These are phyloP conservation scores for Corynespora cassiicola DNA, from an alignment of 2,329 filamentous ascomycete genomes.

Conservation along the genomic window DNA sequence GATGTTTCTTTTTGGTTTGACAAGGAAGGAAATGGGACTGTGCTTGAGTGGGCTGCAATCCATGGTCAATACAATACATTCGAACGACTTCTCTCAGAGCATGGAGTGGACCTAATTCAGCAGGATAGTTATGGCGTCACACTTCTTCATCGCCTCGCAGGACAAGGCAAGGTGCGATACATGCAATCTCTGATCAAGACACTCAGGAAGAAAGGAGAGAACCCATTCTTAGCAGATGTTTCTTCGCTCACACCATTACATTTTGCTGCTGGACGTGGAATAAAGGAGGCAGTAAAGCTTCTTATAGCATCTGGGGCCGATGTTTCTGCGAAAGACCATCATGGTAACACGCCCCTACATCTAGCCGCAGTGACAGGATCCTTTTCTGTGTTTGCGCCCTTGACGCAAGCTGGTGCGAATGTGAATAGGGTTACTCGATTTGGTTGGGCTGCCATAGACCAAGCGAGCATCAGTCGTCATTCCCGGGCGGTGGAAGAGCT, in stretches of 20 bases:
- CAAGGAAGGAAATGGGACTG: conserved; percentile 2
- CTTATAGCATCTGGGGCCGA: not conserved
- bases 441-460: conserved; percentile 5
- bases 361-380: not conserved
- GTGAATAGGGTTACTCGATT: conserved; percentile 3
- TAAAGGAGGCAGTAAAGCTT: not conserved
- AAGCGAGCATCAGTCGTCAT: conserved; percentile 3
- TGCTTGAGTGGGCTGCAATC: conserved; percentile 7
- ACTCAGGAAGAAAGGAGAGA: not conserved
- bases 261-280: conserved; percentile 1
- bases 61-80: not conserved
- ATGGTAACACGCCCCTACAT: conserved; percentile 3
- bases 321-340: conserved; percentile 1
- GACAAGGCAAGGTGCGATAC: conserved; percentile 1
- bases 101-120: conserved; percentile 1
- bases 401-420: not conserved
- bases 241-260: conserved; percentile 3
- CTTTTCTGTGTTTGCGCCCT: not conserved
- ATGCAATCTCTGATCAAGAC: not conserved
- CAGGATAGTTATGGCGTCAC: conserved; percentile 5
- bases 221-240: too few relatives aligned
- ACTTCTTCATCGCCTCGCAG: conserved; percentile 5
- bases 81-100: not conserved
- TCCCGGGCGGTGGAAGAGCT: not conserved
- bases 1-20: conserved; percentile 7